A percentile compares a stretch with the other conserved stretches of the same genome.
phyloP scores from a whole-genome alignment of 163 green algal genomes.

The Coccomyxa subellipsoidea region DNA sequence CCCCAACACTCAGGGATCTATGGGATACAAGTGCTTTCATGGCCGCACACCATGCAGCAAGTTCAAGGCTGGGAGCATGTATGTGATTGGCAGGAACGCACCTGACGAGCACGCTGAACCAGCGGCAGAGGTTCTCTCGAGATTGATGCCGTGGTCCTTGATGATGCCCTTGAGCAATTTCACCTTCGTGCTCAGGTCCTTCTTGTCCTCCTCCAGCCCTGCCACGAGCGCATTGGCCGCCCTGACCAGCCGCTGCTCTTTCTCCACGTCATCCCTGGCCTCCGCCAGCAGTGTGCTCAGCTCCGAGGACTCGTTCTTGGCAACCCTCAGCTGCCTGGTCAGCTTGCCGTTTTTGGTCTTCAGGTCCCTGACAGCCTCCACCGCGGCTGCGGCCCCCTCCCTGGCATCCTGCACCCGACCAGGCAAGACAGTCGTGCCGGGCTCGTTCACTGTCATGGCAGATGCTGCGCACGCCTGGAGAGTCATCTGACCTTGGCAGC shows the following conservation, averaged over 20 bases:
- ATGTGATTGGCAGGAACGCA: neutral
- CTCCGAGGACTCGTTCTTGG: too few species aligned
- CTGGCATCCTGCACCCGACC: neutral
- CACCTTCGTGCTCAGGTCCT: neutral
- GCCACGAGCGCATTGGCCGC: neutral
- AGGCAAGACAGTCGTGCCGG: too few species aligned
- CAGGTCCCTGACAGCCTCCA: neutral
- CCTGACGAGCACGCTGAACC: neutral
- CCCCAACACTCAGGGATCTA: too few species aligned
- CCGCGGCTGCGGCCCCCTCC: neutral
- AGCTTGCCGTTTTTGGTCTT: neutral
- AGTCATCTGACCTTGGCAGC: too few species aligned
- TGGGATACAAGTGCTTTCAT: too few species aligned
- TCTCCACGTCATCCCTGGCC: neutral
- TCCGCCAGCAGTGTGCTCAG: too few species aligned
- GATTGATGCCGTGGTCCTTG: neutral
- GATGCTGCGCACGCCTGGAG: too few species aligned
- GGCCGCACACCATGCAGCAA: too few species aligned
- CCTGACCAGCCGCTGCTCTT: too few species aligned
- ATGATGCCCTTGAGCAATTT: neutral
- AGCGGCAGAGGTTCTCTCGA: neutral
- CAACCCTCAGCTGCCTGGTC: too few species aligned
- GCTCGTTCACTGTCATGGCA: too few species aligned
- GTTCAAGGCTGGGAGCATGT: too few species aligned
- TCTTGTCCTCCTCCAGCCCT: neutral